Evolutionary conservation across 2,329 filamentous ascomycete species (phyloP).

Genomic region (Albifimbria verrucaria): DNA sequence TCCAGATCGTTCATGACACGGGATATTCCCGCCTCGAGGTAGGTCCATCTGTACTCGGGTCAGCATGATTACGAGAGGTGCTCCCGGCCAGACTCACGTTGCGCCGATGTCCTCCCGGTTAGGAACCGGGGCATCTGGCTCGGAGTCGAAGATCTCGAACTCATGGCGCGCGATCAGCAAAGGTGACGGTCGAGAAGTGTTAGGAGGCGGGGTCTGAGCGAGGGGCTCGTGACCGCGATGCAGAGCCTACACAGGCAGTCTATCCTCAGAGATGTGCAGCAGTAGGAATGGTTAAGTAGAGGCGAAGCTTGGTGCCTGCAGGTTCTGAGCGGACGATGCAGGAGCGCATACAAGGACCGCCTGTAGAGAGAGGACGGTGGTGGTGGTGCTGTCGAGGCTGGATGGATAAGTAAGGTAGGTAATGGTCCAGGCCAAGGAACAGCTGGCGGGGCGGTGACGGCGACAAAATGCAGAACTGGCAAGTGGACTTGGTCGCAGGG

Average conservation of each 20-base stretch:
- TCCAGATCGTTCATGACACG: constrained; percentile 92
- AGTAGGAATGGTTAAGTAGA: background rate
- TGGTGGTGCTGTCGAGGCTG: background rate
- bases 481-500: background rate
- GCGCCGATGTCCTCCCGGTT: constrained; percentile 59
- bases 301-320: background rate
- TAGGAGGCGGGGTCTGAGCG: constrained; percentile 21
- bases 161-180: constrained; percentile 7
- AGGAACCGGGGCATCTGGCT: constrained; percentile 54
- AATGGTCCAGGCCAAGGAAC: background rate
- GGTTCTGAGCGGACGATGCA: too few species aligned
- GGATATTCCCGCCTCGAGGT: constrained; percentile 82
- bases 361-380: too few species aligned
- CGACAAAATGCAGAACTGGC: background rate
- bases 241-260: background rate
- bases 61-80: constrained; percentile 11
- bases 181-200: constrained; percentile 6
- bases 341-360: too few species aligned
- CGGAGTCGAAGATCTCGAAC: constrained; percentile 11
- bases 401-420: background rate
- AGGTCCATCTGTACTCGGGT: constrained; percentile 67
- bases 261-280: background rate
- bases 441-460: background rate
- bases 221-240: constrained; percentile 18
- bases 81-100: constrained; percentile 34